These are phyloP conservation scores for Penicillium sp. DNA, from an alignment of 2,329 filamentous ascomycete genomes.

Conservation along the genomic window DNA sequence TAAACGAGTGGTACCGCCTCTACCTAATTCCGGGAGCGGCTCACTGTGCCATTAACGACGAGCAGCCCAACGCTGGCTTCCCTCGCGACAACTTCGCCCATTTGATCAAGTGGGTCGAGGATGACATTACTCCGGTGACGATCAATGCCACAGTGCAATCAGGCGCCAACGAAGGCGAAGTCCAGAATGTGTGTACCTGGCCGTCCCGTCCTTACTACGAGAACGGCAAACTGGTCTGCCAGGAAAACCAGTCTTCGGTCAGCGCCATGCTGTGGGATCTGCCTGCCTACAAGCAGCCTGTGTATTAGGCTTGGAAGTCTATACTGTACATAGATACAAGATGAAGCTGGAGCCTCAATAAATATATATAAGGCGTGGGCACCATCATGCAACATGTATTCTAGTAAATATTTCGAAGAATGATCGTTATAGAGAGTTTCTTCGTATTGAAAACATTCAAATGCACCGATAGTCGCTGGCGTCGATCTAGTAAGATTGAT, in stretches of 20 bases:
- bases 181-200: neutral
- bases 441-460: too few species aligned
- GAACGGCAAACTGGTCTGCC: neutral
- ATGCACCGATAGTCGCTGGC: too few species aligned
- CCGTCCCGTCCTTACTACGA: neutral
- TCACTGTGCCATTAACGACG: neutral
- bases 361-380: too few species aligned
- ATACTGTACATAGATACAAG: too few species aligned
- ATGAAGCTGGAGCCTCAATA: too few species aligned
- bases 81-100: neutral
- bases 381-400: too few species aligned
- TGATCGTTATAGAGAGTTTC: too few species aligned
- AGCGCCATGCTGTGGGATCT: neutral
- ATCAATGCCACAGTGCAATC: neutral
- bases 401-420: too few species aligned
- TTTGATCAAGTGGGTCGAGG: neutral
- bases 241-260: neutral
- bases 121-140: neutral
- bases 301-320: neutral
- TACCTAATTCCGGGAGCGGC: constrained; percentile 3
- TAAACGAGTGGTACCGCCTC: constrained; percentile 2
- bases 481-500: too few species aligned
- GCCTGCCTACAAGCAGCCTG: neutral
- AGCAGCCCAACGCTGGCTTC: neutral
- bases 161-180: neutral